Evolutionary conservation across 2,329 filamentous ascomycete species (phyloP).

Genomic region (Sodiomyces alkalinus): DNA sequence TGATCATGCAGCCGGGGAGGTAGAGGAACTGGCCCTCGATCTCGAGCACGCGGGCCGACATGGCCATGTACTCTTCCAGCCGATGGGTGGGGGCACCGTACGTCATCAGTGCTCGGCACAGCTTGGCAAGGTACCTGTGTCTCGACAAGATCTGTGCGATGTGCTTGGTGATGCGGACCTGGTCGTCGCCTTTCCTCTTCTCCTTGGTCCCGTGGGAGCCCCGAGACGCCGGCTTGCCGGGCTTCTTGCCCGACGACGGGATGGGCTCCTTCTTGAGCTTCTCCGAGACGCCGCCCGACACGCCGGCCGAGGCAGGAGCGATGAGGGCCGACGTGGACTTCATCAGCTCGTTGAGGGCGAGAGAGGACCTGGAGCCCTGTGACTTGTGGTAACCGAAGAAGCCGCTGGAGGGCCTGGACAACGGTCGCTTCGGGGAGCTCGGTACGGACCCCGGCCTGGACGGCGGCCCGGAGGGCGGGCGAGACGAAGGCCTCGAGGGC

Average conservation of each 20-base stretch:
- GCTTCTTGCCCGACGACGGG: slow-evolving; percentile 4
- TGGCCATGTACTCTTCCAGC: slow-evolving; percentile 80
- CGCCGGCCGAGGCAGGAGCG: slow-evolving; percentile 27
- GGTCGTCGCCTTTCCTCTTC: slow-evolving; percentile 17
- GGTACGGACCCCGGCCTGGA: too few relatives aligned
- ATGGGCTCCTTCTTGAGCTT: slow-evolving; percentile 24
- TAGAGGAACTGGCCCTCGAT: slow-evolving; percentile 86
- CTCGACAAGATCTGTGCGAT: slow-evolving; percentile 58
- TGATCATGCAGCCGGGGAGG: slow-evolving; percentile 84
- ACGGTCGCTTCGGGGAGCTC: slow-evolving; percentile 13
- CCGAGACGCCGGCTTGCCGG: too few relatives aligned
- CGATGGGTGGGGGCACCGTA: slow-evolving; percentile 86
- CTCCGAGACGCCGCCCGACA: slow-evolving; percentile 27
- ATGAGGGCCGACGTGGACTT: slow-evolving; percentile 38
- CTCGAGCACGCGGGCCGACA: slow-evolving; percentile 77
- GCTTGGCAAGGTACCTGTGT: slow-evolving; percentile 68
- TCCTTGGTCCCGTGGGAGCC: slow-evolving; percentile 3
- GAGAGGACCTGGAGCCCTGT: slow-evolving; percentile 24
- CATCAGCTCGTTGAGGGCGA: slow-evolving; percentile 33
- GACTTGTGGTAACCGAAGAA: slow-evolving; percentile 26
- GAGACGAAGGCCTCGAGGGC: slow-evolving; percentile 21
- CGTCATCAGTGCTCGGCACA: slow-evolving; percentile 76
- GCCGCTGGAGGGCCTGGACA: slow-evolving; percentile 20
- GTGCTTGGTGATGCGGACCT: slow-evolving; percentile 35
- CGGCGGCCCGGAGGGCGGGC: slow-evolving; percentile 3